A percentile compares a stretch with the other conserved stretches of the same genome.
phyloP scores from a whole-genome alignment of 257 asterid species.

The Fraxinus anomala region DNA sequence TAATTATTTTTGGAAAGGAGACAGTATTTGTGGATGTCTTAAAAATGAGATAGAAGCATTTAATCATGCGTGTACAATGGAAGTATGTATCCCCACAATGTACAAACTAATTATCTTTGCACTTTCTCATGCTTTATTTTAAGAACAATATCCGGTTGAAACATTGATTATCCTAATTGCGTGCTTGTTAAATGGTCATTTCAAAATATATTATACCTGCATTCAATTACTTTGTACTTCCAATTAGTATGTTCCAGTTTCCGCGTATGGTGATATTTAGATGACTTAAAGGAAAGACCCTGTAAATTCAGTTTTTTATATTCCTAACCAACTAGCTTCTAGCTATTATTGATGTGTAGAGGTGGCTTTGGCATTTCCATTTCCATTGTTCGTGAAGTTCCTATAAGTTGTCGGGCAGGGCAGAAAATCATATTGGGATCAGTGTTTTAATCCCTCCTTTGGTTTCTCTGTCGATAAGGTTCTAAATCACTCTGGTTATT shows the following conservation, averaged over 20 bases:
- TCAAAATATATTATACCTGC: background rate
- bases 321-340: background rate
- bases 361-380: background rate
- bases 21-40: background rate
- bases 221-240: background rate
- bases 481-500: background rate
- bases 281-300: no score
- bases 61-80: background rate
- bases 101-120: background rate
- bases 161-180: background rate
- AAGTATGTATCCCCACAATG: background rate
- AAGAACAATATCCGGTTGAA: background rate
- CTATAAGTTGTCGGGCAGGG: background rate
- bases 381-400: background rate
- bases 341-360: background rate
- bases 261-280: background rate
- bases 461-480: background rate
- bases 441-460: background rate
- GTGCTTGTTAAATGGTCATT: background rate
- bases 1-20: background rate
- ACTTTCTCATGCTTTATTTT: background rate
- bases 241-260: background rate
- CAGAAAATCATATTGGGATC: background rate
- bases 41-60: background rate
- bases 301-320: background rate